Conservation (phyloP, 2,329 filamentous ascomycete species). For the Boeremia exigua region DNA sequence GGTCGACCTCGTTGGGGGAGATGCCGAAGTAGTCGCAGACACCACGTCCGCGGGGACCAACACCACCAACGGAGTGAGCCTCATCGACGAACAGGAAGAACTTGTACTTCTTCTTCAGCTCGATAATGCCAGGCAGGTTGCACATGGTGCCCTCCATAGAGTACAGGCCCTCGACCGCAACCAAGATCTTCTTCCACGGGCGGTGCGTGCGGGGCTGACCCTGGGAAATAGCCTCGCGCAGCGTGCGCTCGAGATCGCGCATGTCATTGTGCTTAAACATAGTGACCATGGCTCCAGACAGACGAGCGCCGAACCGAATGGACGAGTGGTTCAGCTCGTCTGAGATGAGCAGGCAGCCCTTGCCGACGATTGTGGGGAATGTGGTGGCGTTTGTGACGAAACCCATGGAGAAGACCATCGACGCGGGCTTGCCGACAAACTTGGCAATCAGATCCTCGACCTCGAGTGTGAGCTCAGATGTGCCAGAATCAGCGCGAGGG, state of each 20-base stretch:
- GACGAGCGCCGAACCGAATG: constrained; percentile 90
- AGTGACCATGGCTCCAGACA: constrained; percentile 92
- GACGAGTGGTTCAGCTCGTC: constrained; percentile 98
- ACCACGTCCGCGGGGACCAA: constrained; percentile 86
- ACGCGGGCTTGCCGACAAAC: constrained; percentile 91
- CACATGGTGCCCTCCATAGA: constrained; percentile 99
- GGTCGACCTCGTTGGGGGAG: constrained; percentile 85
- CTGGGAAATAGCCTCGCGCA: constrained; percentile 93
- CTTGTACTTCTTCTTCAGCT: constrained; percentile 93
- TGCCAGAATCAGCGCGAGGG: constrained; percentile 82
- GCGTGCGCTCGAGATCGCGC: constrained; percentile 79
- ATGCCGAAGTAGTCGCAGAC: constrained; percentile 98
- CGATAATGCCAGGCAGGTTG: constrained; percentile 88
- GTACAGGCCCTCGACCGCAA: constrained; percentile 95
- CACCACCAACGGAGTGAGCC: constrained; percentile 92
- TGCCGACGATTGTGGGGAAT: constrained; percentile 90
- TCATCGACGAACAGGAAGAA: constrained; percentile 96
- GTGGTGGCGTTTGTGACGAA: constrained; percentile 94
- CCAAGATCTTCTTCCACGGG: constrained; percentile 98
- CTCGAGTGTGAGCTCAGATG: constrained; percentile 83
- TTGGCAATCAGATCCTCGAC: constrained; percentile 87
- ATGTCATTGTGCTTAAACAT: constrained; percentile 99
- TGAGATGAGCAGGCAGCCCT: constrained; percentile 92
- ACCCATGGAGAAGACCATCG: constrained; percentile 99
- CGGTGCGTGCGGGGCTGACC: constrained; percentile 97